Evolutionary conservation across 2,329 filamentous ascomycete genomes (phyloP).

Genomic region (Clarireedia paspali): DNA sequence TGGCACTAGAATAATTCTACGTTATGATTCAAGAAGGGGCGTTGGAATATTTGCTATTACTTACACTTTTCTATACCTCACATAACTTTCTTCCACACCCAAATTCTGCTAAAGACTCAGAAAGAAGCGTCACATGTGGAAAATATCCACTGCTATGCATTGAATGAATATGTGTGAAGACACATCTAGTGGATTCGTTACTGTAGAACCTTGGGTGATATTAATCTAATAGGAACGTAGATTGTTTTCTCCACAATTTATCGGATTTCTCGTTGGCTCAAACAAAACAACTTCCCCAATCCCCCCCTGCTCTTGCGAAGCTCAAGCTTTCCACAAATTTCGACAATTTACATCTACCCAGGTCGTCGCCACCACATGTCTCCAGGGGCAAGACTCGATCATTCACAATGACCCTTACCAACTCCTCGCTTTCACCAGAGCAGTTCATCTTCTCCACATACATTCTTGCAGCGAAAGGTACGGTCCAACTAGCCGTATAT

Average conservation of each 20-base stretch:
- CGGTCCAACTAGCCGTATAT: constrained; percentile 69
- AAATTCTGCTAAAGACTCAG: neutral
- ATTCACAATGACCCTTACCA: constrained; percentile 75
- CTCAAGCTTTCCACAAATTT: constrained; percentile 67
- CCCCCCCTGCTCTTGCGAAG: constrained; percentile 65
- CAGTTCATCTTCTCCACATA: constrained; percentile 88
- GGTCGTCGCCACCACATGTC: constrained; percentile 60
- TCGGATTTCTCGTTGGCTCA: constrained; percentile 5
- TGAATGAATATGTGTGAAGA: too few relatives aligned
- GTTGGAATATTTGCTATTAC: constrained; percentile 1
- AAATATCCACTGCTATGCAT: too few relatives aligned
- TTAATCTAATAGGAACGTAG: neutral
- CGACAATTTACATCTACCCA: constrained; percentile 63
- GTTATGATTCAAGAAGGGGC: neutral
- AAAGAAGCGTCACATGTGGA: neutral
- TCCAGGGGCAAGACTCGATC: constrained; percentile 69
- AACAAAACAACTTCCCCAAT: constrained; percentile 60
- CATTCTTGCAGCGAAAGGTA: constrained; percentile 73
- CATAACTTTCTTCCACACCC: neutral
- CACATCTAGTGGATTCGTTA: too few relatives aligned
- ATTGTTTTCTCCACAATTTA: neutral
- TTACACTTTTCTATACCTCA: neutral
- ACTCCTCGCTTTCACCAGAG: constrained; percentile 48
- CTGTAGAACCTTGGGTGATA: neutral
- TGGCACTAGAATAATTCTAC: neutral